phyloP scores from a whole-genome alignment of 495 filamentous ascomycete genomes.

The Talaromyces nanjingensis region DNA sequence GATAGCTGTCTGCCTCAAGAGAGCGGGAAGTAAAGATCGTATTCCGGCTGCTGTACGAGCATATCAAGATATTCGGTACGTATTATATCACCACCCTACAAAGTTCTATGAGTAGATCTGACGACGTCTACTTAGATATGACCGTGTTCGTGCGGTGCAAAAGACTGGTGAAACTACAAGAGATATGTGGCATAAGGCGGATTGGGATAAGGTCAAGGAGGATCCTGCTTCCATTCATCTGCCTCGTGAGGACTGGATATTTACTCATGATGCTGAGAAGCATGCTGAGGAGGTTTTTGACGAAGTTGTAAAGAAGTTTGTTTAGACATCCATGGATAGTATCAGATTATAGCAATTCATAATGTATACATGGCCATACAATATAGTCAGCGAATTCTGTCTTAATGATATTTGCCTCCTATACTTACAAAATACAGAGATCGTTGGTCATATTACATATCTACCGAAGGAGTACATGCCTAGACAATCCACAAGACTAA shows the following conservation, averaged over 20 bases:
- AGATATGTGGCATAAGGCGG: conserved; percentile 48
- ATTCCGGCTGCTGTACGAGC: conserved; percentile 30
- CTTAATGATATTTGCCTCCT: neutral
- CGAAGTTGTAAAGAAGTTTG: conserved; percentile 11
- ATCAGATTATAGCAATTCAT: neutral
- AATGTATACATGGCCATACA: neutral
- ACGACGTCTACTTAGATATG: conserved; percentile 20
- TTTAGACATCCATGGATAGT: neutral
- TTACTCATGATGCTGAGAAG: conserved; percentile 46
- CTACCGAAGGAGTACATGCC: neutral
- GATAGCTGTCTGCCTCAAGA: conserved; percentile 54
- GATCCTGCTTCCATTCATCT: conserved; percentile 47
- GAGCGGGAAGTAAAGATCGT: conserved; percentile 43
- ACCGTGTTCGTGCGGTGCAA: conserved; percentile 49
- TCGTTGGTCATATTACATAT: neutral
- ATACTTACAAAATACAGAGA: neutral
- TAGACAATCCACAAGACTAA: neutral
- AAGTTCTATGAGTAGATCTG: neutral
- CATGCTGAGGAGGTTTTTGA: conserved; percentile 48
- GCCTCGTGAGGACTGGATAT: conserved; percentile 52
- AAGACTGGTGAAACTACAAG: conserved; percentile 50
- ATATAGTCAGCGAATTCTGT: neutral
- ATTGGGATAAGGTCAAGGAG: conserved; percentile 36
- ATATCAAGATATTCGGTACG: conserved; percentile 36
- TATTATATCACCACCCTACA: neutral